Conservation (phyloP, 2,329 filamentous ascomycete species). For the Pseudogymnoascus sp. region DNA sequence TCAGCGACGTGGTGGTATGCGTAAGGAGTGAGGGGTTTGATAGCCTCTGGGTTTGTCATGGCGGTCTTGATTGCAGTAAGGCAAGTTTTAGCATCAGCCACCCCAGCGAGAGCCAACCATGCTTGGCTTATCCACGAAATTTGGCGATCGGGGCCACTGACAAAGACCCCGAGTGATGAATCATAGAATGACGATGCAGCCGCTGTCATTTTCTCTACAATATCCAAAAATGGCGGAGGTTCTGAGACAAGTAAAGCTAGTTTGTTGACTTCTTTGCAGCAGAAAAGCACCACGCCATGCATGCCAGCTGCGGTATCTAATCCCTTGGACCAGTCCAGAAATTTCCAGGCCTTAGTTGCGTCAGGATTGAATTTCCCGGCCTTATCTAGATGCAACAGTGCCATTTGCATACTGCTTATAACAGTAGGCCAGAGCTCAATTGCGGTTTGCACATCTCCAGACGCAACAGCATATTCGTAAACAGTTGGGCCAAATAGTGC, state of each 20-base stretch:
- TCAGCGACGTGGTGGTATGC: constrained; percentile 27
- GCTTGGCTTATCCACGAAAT: constrained; percentile 26
- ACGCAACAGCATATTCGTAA: constrained; percentile 27
- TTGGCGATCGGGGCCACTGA: constrained; percentile 24
- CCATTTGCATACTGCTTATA: constrained; percentile 23
- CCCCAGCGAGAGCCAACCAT: constrained; percentile 26
- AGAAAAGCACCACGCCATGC: constrained; percentile 26
- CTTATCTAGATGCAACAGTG: constrained; percentile 21
- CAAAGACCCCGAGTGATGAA: constrained; percentile 17
- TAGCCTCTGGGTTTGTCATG: constrained; percentile 20
- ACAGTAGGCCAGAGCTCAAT: constrained; percentile 27
- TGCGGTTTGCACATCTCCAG: constrained; percentile 24
- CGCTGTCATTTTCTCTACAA: constrained; percentile 19
- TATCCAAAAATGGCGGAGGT: constrained; percentile 17
- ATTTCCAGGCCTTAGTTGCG: constrained; percentile 23
- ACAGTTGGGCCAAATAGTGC: constrained; percentile 28
- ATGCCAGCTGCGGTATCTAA: constrained; percentile 26
- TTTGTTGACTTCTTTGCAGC: constrained; percentile 24
- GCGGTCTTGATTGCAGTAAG: constrained; percentile 20
- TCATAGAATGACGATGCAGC: constrained; percentile 19
- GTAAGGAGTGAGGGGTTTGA: constrained; percentile 27
- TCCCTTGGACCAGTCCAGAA: constrained; percentile 26
- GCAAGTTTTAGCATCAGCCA: constrained; percentile 17
- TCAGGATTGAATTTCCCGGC: constrained; percentile 18
- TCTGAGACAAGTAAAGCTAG: constrained; percentile 22